Base-by-base conservation (phyloP, 2,329 filamentous ascomycete genomes). In the Monosporascus cannonballus region DNA sequence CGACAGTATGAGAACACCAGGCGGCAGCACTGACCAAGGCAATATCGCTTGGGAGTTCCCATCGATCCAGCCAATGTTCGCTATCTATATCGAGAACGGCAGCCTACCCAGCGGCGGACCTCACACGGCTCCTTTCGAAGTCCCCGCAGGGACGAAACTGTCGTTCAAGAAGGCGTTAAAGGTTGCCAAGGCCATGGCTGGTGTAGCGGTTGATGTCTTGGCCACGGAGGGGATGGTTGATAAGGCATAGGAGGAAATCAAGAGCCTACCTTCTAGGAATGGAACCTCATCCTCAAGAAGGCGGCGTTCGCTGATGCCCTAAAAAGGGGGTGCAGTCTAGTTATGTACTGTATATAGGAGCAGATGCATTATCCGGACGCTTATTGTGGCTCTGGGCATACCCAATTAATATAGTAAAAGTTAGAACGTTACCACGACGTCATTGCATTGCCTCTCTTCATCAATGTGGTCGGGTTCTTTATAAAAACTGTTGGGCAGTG, bases 41-140 rank as follows among this genome's bases (percentile, higher is more conserved):
- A 64, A 67, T 25, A 55, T 68, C 34, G 66, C 63, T 46, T 59
- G 65, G 4, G 64, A 60, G 5, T 64, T 67, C 42, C 65, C 64
- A 0, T 52, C 57, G 14, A 65, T 67, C 7, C 60, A 58, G 2
- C 60, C 62, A 1, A 48, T 50, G 37, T 67, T 68, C 30, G 55
- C 54, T n/a, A 67, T 68, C 39, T 56, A 53, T 0, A 61, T 48
- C 38, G 61, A 57, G 17, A 61, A 66, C 24, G 63, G 62, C 22
- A 57, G 47, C n/a, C 41, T 39, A 4, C 52, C 54, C 5, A 30
- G 9, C 7, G 25, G 45, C 25, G 24, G 18, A 2, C 25, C 8
- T 2, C 45, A 47, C 25, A 47, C 45, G 5, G 45, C 45, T 18
- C 9, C 20, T 9, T 47, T 47, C 25, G 45, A 47, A n/a, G 45